Evolutionary conservation across 1,139 yeast genomes (phyloP), one percentile per base, ranked within the genome.

Genomic region (Suhomyces wounanorum): DNA sequence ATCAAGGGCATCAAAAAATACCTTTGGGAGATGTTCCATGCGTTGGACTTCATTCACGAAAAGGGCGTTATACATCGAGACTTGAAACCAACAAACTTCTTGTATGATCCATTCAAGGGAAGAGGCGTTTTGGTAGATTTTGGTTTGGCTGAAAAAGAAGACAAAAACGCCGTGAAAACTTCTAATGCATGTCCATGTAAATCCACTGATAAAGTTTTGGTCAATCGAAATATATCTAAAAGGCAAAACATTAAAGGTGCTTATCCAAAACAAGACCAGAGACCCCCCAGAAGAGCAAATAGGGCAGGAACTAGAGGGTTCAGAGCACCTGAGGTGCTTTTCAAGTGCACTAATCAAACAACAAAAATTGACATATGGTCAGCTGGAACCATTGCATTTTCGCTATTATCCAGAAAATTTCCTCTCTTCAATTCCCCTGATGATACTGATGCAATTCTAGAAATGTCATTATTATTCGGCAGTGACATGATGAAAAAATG

Each of bases 221-320:
- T 64, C 31, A 63, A 60, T 45, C 59, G 70, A 30, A 55, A 68
- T 3, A 67, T 67, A 43, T 62, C 64, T 41, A 74, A 73, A 54
- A 62, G 80, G 47, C 61, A 73, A 41, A 74, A 74, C 52, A 65
- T 75, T 42, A 74, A 81, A 43, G 84, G 84, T 43, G 96, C 95
- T 3, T 88, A 87, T 61, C 87, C 91, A 7, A 88, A 87, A 61
- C 86, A 86, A 58, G 96, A 89, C 67, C 83, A 83, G 52, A 75
- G 98, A 55, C 90, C 96, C 1, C 91, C 96, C 1, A 80, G 96
- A 62, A 78, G 99, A 53, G 98, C 98, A 1, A 94, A 94, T 63
- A 83, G 99, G 61, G 99, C 99, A 0, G 99, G 99, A 2, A 95
- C 99, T 0, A 80, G 99, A 60, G 98, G 98, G 0, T 91, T 91